Percentiles rank a stretch among this genome's conserved stretches.
phyloP scores from a whole-genome alignment of 495 filamentous ascomycete genomes.

The Neurospora tetrasperma region DNA sequence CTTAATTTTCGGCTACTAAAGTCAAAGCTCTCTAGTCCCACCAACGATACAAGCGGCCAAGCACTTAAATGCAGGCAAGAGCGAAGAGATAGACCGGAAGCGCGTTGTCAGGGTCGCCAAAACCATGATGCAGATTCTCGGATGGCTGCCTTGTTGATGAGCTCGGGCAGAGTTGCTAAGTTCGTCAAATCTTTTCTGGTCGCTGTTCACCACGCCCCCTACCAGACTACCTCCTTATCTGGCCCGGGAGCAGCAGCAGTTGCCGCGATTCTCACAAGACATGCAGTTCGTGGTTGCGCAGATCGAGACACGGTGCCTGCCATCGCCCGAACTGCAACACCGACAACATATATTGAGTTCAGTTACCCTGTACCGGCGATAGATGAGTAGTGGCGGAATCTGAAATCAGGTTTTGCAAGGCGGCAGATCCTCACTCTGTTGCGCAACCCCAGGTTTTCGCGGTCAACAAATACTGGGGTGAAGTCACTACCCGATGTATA shows the following conservation, averaged over 20 bases:
- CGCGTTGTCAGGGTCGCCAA: neutral
- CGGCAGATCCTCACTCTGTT: constrained; percentile 8
- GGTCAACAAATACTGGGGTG: neutral
- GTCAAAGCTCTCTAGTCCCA: neutral
- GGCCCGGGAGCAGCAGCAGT: neutral
- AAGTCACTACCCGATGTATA: neutral
- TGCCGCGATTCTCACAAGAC: constrained; percentile 8
- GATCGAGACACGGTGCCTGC: constrained; percentile 19
- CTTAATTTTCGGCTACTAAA: neutral
- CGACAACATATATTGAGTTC: constrained; percentile 1
- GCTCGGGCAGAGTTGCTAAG: neutral
- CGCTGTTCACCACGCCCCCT: neutral
- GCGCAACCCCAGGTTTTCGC: neutral
- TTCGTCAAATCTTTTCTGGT: neutral
- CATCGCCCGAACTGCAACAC: constrained; percentile 19
- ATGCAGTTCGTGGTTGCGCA: constrained; percentile 9
- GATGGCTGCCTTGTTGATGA: neutral
- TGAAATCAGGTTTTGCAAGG: neutral
- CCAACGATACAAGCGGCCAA: neutral
- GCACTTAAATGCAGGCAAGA: neutral
- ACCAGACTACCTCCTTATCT: neutral
- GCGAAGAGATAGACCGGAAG: neutral
- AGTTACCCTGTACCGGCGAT: neutral
- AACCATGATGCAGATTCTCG: neutral
- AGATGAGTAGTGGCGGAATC: neutral